phyloP scores from a whole-genome alignment of 1,284 basidiomycete species.

The Puccinia triticina region DNA sequence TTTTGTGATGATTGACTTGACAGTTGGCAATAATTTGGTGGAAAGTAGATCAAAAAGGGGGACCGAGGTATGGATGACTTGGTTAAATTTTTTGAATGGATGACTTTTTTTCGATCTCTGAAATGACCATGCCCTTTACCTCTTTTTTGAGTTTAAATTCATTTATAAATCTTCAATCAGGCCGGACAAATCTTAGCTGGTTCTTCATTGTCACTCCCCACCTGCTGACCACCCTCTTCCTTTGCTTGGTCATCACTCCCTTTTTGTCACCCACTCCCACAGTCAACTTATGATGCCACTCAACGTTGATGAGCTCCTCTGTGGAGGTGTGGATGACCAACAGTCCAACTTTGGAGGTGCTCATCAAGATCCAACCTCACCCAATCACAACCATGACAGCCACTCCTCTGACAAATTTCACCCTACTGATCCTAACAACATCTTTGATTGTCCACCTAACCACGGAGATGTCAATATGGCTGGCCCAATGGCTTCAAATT shows the following conservation, averaged over 20 bases:
- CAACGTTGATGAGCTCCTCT: neutral
- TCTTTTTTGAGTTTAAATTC: neutral
- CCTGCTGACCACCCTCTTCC: neutral
- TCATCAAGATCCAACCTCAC: neutral
- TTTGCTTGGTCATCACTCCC: neutral
- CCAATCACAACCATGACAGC: neutral
- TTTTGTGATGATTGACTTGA: neutral
- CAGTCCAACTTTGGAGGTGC: neutral
- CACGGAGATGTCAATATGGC: neutral
- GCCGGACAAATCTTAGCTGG: no score
- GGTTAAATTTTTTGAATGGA: neutral
- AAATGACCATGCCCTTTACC: neutral
- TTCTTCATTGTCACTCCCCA: no score
- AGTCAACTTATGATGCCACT: neutral
- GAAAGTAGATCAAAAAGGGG: neutral
- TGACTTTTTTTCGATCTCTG: no score
- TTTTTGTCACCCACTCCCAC: neutral
- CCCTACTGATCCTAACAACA: neutral
- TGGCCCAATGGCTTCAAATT: neutral
- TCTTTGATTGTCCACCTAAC: neutral
- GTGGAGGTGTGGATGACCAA: neutral
- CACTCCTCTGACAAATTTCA: neutral
- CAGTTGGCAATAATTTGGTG: neutral
- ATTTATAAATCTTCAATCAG: no score
- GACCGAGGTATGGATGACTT: neutral